Conservation (phyloP, 2,329 filamentous ascomycete species). For the Acarospora socialis region DNA sequence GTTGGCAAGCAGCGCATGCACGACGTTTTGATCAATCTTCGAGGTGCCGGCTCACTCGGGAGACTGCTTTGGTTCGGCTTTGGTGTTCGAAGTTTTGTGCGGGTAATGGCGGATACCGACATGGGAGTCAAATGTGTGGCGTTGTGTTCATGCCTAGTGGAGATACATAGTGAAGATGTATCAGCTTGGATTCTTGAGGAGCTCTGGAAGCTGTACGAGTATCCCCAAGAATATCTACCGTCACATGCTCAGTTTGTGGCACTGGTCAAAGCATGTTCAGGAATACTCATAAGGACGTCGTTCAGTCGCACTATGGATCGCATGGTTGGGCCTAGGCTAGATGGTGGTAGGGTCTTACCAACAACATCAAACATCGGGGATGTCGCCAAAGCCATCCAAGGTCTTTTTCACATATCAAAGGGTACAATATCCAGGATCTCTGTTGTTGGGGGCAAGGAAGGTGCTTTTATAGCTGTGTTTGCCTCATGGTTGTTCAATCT, state of each 20-base stretch:
- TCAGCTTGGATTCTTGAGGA: constrained; percentile 4
- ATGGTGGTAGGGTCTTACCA: not conserved
- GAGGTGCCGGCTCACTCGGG: not conserved
- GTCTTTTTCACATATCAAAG: constrained; percentile 1
- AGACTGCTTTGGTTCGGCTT: constrained; percentile 6
- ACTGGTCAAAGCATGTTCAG: constrained; percentile 5
- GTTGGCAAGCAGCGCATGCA: constrained; percentile 7
- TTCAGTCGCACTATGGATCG: not conserved
- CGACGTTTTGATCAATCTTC: constrained; percentile 1
- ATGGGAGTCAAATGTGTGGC: constrained; percentile 5
- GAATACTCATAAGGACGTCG: not conserved
- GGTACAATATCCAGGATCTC: constrained; percentile 1
- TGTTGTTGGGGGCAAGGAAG: constrained; percentile 3
- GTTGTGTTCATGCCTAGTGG: constrained; percentile 1
- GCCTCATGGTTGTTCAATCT: constrained; percentile 4
- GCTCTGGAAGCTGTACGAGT: constrained; percentile 2
- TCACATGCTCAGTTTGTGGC: constrained; percentile 5
- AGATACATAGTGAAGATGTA: constrained; percentile 2
- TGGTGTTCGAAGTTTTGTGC: constrained; percentile 3
- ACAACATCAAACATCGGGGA: not conserved
- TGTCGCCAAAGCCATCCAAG: not conserved
- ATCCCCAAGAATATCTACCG: constrained; percentile 2
- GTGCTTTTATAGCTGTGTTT: constrained; percentile 5
- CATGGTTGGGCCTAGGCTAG: constrained; percentile 3
- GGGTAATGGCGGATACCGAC: constrained; percentile 5